Evolutionary conservation across 257 asterid genomes (phyloP), one percentile per base, ranked within the genome.

Genomic region (Cordia subcordata): DNA sequence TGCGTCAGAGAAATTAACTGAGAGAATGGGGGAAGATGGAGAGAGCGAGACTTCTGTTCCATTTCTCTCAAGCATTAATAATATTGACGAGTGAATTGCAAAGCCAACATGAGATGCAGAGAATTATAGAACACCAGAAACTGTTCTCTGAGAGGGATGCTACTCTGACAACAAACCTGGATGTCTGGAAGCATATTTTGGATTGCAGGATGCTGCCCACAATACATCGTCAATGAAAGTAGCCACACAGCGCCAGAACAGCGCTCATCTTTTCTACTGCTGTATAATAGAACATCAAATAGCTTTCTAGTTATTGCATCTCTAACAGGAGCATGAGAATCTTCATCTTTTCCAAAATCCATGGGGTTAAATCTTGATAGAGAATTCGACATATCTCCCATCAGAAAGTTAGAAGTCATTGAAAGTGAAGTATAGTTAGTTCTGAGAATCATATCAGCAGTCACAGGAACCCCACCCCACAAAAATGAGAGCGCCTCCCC

Each of bases 171-270:
- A 69, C 74, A 75, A 68, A 93, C 99, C 96, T 93, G 99, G 76
- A 93, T 86, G 63, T 88, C 95, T 45, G 96, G 97, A 82, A 93
- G 99, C 85, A 93, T 75, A 63, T 84, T 60, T 80, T 93, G 99
- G 73, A 89, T 74, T 38, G 80, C 77, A 59, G 72, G 67, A 75
- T 93, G 90, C 53, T 76, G 91, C 66, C 99, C 96, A 63, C 97
- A 93, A 64, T 88, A 93, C 77, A 93, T 77, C 57, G 93, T 81
- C 46, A 93, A 89, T 64, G 97, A 93, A 61, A 93, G 68, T 52
- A 93, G 77, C 99, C 99, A 93, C 61, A 93, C 99, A 65, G 99
- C 84, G 70, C 99, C 99, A 77, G 99, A 87, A 74, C 97, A 93
- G 22, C 96, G 96, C 79, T 93, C 99, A 70, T 93, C 97, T 67